Evolutionary conservation across 305 asterid genomes (phyloP), one percentile per base, ranked within the genome.

Genomic region (Fraxinus latifolia): DNA sequence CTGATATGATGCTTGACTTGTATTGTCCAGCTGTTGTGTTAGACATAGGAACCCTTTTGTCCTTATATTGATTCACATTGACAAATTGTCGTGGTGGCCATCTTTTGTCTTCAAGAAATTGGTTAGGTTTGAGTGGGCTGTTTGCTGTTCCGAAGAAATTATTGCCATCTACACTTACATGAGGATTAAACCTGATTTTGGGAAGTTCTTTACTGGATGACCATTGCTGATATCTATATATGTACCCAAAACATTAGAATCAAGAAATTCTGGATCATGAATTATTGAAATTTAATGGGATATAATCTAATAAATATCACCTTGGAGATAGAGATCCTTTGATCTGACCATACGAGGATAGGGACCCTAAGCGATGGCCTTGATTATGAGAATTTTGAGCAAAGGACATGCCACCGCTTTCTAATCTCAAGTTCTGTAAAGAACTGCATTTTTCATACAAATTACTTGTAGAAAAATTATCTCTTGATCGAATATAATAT

Each of bases 391-490:
- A 44, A 75, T 84, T 85, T 65, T 78, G 72, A 1, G 89, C 83
- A 3, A 91, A 80, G 78, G 86, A 90, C 78, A 90, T 91, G 31
- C 95, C 97, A 34, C 95, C 95, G 79, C 86, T 91, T 82, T 89
- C 90, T 78, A 92, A 73, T 82, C 85, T 90, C 84, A 92, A 70
- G 79, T 89, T 89, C 76, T 90, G 91, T 60, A 89, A 80, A 77
- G 94, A 86, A 82, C 82, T 87, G 85, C 83, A 82, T 79, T 89
- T 87, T 60, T 83, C 83, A 83, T 86, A 81, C 31, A 62, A 23
- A 72, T 85, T 2, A 68, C 86, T 65, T 65, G 87, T 87, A 75
- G 85, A 79, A 37, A 81, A 76, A 78, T 85, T 83, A 80, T 88
- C 78, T 62, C 87, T 89, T 83, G 91, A 88, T 76, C 86, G 91